Percentiles rank a stretch among this genome's conserved stretches.
Evolutionary conservation across 2,329 filamentous ascomycete species (phyloP).

Genomic region (Diplodia intermedia): DNA sequence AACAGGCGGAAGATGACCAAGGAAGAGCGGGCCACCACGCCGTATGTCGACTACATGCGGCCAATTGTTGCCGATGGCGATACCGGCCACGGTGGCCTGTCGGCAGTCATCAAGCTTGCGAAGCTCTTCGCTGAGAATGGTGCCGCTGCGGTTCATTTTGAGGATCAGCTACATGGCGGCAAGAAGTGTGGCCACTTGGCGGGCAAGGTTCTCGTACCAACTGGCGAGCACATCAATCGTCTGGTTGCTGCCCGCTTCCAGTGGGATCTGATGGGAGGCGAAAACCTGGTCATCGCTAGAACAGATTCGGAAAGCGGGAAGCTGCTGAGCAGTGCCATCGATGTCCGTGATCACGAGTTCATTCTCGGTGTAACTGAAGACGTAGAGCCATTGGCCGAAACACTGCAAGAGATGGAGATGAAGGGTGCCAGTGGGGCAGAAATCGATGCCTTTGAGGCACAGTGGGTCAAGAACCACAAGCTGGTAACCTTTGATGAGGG

Average conservation of each 20-base stretch:
- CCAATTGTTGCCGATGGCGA: constrained; percentile 97
- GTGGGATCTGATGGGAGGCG: constrained; percentile 96
- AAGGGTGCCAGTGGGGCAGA: constrained; percentile 77
- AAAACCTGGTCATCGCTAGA: constrained; percentile 92
- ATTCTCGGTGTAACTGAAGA: constrained; percentile 85
- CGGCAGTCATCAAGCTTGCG: constrained; percentile 91
- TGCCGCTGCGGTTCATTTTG: constrained; percentile 94
- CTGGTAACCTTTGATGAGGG: constrained; percentile 90
- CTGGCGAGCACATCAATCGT: constrained; percentile 95
- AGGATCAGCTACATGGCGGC: constrained; percentile 95
- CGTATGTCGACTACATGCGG: constrained; percentile 89
- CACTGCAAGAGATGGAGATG: constrained; percentile 87
- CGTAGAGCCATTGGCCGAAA: constrained; percentile 84
- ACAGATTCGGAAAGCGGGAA: constrained; percentile 95
- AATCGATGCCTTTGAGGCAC: constrained; percentile 83
- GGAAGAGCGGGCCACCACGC: constrained; percentile 74
- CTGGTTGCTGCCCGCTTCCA: constrained; percentile 92
- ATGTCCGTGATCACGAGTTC: constrained; percentile 95
- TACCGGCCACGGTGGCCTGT: constrained; percentile 88
- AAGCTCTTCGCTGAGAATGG: constrained; percentile 98
- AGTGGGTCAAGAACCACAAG: constrained; percentile 86
- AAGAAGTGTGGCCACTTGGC: constrained; percentile 98
- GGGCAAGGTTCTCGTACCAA: constrained; percentile 92
- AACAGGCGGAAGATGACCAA: constrained; percentile 76
- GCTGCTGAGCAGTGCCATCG: constrained; percentile 87